These are phyloP conservation scores for Mortierella sp. DNA, from an alignment of 371 early-diverging fungal genomes.

Conservation along the genomic window DNA sequence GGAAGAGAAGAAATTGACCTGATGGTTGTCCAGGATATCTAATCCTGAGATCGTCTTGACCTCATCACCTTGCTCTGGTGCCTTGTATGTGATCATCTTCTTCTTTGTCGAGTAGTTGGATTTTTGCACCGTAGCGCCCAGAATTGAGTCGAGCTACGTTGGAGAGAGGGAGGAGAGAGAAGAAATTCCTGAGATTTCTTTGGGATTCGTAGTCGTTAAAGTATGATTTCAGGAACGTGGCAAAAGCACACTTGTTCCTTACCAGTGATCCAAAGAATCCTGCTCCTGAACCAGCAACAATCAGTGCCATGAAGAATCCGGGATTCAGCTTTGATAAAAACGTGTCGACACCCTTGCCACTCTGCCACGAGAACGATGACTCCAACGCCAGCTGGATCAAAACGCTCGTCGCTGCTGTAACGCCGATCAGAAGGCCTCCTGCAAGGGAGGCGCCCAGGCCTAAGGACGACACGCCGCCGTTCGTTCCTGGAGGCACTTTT, in stretches of 20 bases:
- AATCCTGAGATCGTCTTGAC: conserved; percentile 69
- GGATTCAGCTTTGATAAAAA: conserved; percentile 18
- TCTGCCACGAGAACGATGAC: conserved; percentile 48
- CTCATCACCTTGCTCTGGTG: conserved; percentile 55
- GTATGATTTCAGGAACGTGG: too few species aligned
- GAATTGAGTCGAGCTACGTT: conserved; percentile 77
- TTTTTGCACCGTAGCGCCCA: conserved; percentile 87
- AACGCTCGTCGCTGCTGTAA: conserved; percentile 66
- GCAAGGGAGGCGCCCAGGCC: conserved; percentile 74
- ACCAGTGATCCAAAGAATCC: conserved; percentile 82
- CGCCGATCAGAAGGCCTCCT: conserved; percentile 82
- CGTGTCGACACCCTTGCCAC: conserved; percentile 18
- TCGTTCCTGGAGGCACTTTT: conserved; percentile 89
- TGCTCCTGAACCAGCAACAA: conserved; percentile 64
- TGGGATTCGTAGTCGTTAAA: too few species aligned
- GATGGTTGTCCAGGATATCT: conserved; percentile 82
- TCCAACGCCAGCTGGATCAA: conserved; percentile 58
- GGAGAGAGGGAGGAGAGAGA: too few species aligned
- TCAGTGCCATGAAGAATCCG: conserved; percentile 49
- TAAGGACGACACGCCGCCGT: conserved; percentile 80
- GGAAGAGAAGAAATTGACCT: conserved; percentile 71
- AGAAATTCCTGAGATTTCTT: too few species aligned
- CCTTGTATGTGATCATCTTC: conserved; percentile 62
- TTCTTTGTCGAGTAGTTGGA: conserved; percentile 72
- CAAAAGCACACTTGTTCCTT: conserved; percentile 12